These are phyloP conservation scores for Phytophthora litchii DNA, from an alignment of 352 stramenopile species.

Conservation along the genomic window DNA sequence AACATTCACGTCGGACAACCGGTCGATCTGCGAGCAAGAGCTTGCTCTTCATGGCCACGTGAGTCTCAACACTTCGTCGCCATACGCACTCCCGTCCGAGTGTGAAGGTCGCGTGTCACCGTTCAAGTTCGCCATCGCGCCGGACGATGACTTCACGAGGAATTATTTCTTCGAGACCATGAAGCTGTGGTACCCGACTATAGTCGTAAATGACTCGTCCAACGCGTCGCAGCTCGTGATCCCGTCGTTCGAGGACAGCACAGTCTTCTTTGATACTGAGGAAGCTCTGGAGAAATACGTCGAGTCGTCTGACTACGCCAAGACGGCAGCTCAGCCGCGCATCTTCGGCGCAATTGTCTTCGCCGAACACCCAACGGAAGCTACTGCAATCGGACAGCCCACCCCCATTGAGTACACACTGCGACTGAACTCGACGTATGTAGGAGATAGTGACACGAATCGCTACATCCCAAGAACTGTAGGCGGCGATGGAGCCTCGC, in stretches of 20 bases:
- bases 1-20: constrained; percentile 40
- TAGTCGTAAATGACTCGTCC: constrained; percentile 25
- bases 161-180: constrained; percentile 50
- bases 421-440: constrained; percentile 39
- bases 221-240: constrained; percentile 26
- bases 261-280: constrained; percentile 46
- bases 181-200: constrained; percentile 46
- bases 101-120: constrained; percentile 53
- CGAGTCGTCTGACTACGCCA: constrained; percentile 34
- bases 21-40: constrained; percentile 28
- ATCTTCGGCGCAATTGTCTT: constrained; percentile 62
- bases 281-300: constrained; percentile 45
- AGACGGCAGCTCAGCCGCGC: constrained; percentile 30
- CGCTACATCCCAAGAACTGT: constrained; percentile 26
- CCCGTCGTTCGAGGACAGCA: constrained; percentile 44
- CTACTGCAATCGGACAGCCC: constrained; percentile 27
- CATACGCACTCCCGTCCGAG: constrained; percentile 30
- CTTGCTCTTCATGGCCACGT: constrained; percentile 19
- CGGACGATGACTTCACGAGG: constrained; percentile 44
- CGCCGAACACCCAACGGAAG: constrained; percentile 21
- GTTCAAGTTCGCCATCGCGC: constrained; percentile 55
- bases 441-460: constrained; percentile 16
- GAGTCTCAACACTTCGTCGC: constrained; percentile 34
- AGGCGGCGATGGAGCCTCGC: constrained; percentile 17
- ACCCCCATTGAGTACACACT: constrained; percentile 45